Conservation (phyloP, 1,284 basidiomycete genomes). For the Cryptococcus sp. region DNA sequence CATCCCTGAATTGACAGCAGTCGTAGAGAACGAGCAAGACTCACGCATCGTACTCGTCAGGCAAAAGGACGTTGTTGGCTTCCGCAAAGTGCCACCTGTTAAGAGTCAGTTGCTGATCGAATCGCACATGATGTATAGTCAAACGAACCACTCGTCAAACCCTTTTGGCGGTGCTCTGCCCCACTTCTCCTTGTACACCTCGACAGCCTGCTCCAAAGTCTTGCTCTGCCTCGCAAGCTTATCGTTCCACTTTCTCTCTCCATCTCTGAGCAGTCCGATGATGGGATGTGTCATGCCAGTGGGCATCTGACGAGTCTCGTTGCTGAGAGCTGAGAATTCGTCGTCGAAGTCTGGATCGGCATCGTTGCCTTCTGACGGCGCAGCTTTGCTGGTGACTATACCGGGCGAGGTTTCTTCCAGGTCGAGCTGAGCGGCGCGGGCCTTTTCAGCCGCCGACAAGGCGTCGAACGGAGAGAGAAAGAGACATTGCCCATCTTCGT, state of each 20-base stretch:
- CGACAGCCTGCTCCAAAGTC: conserved; percentile 55
- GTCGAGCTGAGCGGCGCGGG: conserved; percentile 33
- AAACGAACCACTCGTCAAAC: conserved; percentile 51
- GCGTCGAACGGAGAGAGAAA: conserved; percentile 53
- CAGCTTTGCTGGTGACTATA: conserved; percentile 28
- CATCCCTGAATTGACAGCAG: not conserved
- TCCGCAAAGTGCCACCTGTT: conserved; percentile 44
- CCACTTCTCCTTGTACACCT: conserved; percentile 54
- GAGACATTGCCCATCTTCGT: conserved; percentile 50
- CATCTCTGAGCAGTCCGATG: conserved; percentile 53
- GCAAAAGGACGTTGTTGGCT: conserved; percentile 43
- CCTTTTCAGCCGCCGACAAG: conserved; percentile 41
- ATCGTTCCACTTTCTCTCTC: conserved; percentile 54
- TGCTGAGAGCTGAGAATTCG: conserved; percentile 23
- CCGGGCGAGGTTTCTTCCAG: conserved; percentile 44
- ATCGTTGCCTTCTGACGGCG: conserved; percentile 18
- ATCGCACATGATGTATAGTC: no score
- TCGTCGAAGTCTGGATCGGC: conserved; percentile 33
- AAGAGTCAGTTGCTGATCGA: not conserved
- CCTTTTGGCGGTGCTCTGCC: conserved; percentile 53
- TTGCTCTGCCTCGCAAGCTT: conserved; percentile 54
- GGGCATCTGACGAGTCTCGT: conserved; percentile 15
- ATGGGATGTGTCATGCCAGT: conserved; percentile 50
- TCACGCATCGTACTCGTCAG: conserved; percentile 53
- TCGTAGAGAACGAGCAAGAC: conserved; percentile 17